These are phyloP conservation scores for Phytopythium boreale DNA, from an alignment of 352 stramenopile genomes.

Conservation along the genomic window DNA sequence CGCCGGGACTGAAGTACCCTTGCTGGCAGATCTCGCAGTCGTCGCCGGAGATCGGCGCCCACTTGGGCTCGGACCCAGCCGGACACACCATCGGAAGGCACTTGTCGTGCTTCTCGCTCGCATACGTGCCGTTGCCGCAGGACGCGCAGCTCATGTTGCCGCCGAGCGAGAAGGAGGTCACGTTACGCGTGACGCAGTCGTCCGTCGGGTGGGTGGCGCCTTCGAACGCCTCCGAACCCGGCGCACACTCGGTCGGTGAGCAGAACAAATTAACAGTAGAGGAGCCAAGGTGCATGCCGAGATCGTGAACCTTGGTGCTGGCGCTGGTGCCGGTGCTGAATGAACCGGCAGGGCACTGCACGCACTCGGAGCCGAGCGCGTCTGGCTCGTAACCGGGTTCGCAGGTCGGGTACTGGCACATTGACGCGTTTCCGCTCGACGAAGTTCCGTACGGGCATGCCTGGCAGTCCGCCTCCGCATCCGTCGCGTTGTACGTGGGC, in stretches of 20 bases:
- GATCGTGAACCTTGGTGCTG: background rate
- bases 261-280: constrained; percentile 15
- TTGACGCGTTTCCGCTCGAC: constrained; percentile 25
- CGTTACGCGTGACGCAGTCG: constrained; percentile 27
- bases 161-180: constrained; percentile 28
- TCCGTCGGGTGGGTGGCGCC: constrained; percentile 20
- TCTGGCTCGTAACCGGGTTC: constrained; percentile 39
- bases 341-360: constrained; percentile 21
- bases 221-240: constrained; percentile 18
- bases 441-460: constrained; percentile 30
- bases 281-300: background rate
- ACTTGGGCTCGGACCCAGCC: constrained; percentile 23
- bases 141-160: constrained; percentile 25
- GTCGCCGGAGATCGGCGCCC: constrained; percentile 11
- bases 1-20: constrained; percentile 33
- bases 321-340: constrained; percentile 28
- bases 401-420: constrained; percentile 35
- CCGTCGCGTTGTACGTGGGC: constrained; percentile 23
- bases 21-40: constrained; percentile 35
- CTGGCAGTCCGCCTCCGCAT: constrained; percentile 24
- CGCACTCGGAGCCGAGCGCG: constrained; percentile 23
- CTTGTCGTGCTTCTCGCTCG: constrained; percentile 12
- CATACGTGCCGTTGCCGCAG: constrained; percentile 34
- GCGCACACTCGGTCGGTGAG: constrained; percentile 18
- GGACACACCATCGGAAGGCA: constrained; percentile 27